phyloP scores from a whole-genome alignment of 2,329 filamentous ascomycete genomes.

The Aureobasidium sp. region DNA sequence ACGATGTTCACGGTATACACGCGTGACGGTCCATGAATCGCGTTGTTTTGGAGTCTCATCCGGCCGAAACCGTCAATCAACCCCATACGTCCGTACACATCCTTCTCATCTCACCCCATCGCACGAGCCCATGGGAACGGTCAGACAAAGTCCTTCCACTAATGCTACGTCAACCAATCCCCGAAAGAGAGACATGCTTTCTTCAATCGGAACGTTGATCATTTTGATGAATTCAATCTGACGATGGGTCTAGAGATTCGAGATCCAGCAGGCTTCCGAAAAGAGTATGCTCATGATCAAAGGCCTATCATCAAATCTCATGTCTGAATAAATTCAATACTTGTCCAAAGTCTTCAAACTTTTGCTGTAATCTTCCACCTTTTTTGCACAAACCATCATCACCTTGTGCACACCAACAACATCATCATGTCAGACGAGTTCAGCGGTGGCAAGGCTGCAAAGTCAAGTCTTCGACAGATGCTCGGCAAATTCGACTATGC shows the following conservation, averaged over 20 bases:
- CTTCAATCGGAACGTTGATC: not conserved
- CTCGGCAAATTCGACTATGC: not conserved
- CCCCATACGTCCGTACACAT: not conserved
- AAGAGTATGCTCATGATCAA: not conserved
- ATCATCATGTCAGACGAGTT: conserved; percentile 10
- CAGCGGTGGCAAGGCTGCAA: conserved; percentile 4
- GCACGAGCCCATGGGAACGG: not conserved
- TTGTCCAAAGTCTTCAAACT: not conserved
- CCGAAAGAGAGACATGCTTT: not conserved
- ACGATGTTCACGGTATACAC: not conserved
- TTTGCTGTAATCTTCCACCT: not conserved
- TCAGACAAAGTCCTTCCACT: not conserved
- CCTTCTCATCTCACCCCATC: not conserved
- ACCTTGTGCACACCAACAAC: not conserved
- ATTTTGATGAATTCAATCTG: conserved; percentile 2
- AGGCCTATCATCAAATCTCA: not conserved
- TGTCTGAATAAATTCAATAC: conserved; percentile 10
- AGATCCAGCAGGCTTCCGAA: not conserved
- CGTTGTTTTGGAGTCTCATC: not conserved
- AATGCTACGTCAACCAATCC: not conserved
- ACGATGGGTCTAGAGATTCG: not conserved
- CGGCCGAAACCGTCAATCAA: not conserved
- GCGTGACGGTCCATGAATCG: not conserved
- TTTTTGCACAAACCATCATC: not conserved
- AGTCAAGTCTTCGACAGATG: not conserved